Evolutionary conservation across 2,329 filamentous ascomycete genomes (phyloP), one percentile per base, ranked within the genome.

Genomic region (Cordyceps javanica): DNA sequence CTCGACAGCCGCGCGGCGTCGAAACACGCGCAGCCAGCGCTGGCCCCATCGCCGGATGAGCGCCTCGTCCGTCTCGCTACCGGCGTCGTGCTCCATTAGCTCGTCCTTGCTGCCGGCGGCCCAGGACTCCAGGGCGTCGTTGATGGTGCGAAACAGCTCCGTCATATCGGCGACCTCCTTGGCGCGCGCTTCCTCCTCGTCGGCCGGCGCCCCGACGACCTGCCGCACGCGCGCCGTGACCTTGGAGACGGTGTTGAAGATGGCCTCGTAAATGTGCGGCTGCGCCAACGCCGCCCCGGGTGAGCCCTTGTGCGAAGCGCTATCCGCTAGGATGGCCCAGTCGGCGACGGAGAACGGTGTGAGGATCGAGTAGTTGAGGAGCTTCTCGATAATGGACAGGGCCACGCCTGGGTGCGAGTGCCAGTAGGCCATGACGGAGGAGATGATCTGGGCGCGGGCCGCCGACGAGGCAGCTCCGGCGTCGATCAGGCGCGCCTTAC

Each of bases 321-420:
- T 70, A 49, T 65, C 68, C n/a, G 68, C 85, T 32, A 85, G 79
- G 13, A 99, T 79, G 0, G 90, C 90, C 94, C 94, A 99, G 67
- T 96, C 87, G 49, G 97, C 82, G 28, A 99, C 91, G 16, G 87
- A 87, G 58, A 86, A 78, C 0, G 94, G 94, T 9, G 88, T 91
- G 36, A 99, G 80, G 65, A 99, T 96, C 14, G 90, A 92, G 75
- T 97, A 99, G 75, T 97, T 99, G 65, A 99, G 86, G 5, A 99
- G 82, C 73, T 97, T 97, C 77, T 97, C 93, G 59, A 97, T 82
- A 65, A 99, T 96, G 65, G 89, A 90, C 64, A 97, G 84, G 3
- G 91, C 94, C 44, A 95, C 87, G 60, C 94, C 94, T 0, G 93
- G 91, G 66, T 99, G 93, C 32, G 93, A 87, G 48, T 83, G 82